Conservation (phyloP, 768 basidiomycete genomes). For the Rhizopogon roseolus region DNA sequence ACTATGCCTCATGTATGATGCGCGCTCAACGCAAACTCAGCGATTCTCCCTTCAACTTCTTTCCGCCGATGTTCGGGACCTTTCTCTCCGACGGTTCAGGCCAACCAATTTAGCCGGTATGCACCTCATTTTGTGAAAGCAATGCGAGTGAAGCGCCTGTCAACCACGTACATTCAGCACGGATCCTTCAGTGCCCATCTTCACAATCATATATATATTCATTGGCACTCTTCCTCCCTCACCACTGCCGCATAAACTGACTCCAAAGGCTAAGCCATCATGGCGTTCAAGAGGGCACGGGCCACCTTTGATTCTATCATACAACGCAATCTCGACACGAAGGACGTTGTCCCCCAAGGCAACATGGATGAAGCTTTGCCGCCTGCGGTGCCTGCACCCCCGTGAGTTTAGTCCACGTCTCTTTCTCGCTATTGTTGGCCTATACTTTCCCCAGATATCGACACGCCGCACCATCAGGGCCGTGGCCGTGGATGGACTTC, state of each 20-base stretch:
- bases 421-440: neutral
- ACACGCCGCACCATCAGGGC: slow-evolving; percentile 21
- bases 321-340: no score
- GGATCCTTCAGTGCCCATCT: neutral
- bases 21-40: no score
- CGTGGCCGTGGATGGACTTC: slow-evolving; percentile 30
- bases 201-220: neutral
- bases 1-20: no score
- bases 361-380: neutral
- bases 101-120: no score
- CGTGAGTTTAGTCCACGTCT: neutral
- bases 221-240: neutral
- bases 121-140: no score
- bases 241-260: neutral
- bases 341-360: neutral
- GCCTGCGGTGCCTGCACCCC: neutral
- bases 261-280: neutral
- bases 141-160: no score
- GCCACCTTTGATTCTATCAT: neutral
- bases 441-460: slow-evolving; percentile 5
- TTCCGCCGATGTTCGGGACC: no score
- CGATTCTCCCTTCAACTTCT: no score
- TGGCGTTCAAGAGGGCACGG: neutral
- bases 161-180: neutral
- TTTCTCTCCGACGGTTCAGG: no score